These are phyloP conservation scores for Fomitiporia mediterranea DNA, from an alignment of 1,284 basidiomycete species.

Conservation along the genomic window DNA sequence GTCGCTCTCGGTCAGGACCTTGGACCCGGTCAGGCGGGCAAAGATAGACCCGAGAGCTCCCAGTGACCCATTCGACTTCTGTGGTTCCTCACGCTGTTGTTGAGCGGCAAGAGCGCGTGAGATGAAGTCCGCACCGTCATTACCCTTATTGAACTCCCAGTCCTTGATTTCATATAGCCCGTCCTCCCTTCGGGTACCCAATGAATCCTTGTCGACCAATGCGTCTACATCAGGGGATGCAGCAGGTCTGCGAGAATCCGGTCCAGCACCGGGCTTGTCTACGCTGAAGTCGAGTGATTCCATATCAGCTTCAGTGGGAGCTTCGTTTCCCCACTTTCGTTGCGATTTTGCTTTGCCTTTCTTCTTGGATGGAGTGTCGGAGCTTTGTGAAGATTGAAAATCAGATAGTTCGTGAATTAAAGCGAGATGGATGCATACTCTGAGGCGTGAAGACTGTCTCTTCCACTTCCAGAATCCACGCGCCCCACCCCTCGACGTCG, in stretches of 20 bases:
- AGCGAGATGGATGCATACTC: conserved; percentile 44
- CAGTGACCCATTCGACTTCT: conserved; percentile 39
- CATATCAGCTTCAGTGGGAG: conserved; percentile 80
- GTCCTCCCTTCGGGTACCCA: conserved; percentile 75
- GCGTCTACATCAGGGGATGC: conserved; percentile 50
- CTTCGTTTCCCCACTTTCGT: conserved; percentile 89
- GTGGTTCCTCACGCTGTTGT: conserved; percentile 32
- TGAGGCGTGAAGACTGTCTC: conserved; percentile 58
- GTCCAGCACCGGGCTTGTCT: conserved; percentile 40
- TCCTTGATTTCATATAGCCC: conserved; percentile 95
- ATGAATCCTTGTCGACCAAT: conserved; percentile 73
- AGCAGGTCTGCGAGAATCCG: conserved; percentile 24
- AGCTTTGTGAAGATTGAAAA: conserved; percentile 36
- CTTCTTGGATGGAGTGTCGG: conserved; percentile 54
- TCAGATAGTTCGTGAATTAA: conserved; percentile 21
- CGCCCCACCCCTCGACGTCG: conserved; percentile 50
- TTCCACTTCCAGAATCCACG: conserved; percentile 49
- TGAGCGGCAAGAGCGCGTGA: conserved; percentile 46
- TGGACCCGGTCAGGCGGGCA: conserved; percentile 79
- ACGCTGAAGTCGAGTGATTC: conserved; percentile 82
- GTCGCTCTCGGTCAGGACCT: conserved; percentile 79
- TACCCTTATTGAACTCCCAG: conserved; percentile 65
- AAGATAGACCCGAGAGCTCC: conserved; percentile 74
- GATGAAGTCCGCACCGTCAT: conserved; percentile 54
- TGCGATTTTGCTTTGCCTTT: conserved; percentile 70